Percentiles rank a stretch among this genome's conserved stretches.
phyloP scores from a whole-genome alignment of 2,329 filamentous ascomycete species.

The Fusarium duplospermum region DNA sequence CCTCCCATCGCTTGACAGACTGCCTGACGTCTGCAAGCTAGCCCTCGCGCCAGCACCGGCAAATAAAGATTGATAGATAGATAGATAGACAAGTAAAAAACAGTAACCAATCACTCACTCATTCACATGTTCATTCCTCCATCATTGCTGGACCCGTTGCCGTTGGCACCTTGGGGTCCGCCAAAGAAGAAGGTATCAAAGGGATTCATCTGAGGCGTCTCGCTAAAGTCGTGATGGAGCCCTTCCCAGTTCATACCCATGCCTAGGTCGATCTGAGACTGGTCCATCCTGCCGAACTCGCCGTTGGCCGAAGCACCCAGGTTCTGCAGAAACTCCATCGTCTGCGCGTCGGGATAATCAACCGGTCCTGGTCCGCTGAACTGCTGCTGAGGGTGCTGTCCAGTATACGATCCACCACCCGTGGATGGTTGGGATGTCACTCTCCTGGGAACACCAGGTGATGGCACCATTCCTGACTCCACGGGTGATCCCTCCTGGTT shows the following conservation, averaged over 20 bases:
- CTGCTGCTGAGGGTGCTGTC: constrained; percentile 45
- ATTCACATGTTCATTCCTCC: constrained; percentile 44
- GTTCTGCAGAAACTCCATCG: constrained; percentile 65
- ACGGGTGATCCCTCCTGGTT: constrained; percentile 47
- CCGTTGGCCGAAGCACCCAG: constrained; percentile 51
- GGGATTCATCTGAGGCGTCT: constrained; percentile 71
- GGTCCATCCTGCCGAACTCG: constrained; percentile 50
- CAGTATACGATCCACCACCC: constrained; percentile 46
- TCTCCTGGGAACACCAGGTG: constrained; percentile 55
- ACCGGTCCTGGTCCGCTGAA: constrained; percentile 49
- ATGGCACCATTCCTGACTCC: constrained; percentile 59
- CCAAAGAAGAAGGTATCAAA: constrained; percentile 82
- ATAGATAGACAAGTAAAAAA: background rate
- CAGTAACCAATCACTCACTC: background rate
- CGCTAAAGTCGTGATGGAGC: constrained; percentile 71
- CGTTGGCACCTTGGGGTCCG: constrained; percentile 55
- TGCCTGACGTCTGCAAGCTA: constrained; percentile 21
- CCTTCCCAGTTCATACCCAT: constrained; percentile 75
- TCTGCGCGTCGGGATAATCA: constrained; percentile 62
- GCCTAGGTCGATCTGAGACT: constrained; percentile 71
- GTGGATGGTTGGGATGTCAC: constrained; percentile 50
- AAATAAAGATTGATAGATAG: constrained; percentile 17
- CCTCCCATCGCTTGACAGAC: constrained; percentile 28
- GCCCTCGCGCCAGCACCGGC: constrained; percentile 29
- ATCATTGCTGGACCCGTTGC: constrained; percentile 33